Conservation (phyloP, 2,329 filamentous ascomycete species). For the Fusarium pseudoanthophilum region DNA sequence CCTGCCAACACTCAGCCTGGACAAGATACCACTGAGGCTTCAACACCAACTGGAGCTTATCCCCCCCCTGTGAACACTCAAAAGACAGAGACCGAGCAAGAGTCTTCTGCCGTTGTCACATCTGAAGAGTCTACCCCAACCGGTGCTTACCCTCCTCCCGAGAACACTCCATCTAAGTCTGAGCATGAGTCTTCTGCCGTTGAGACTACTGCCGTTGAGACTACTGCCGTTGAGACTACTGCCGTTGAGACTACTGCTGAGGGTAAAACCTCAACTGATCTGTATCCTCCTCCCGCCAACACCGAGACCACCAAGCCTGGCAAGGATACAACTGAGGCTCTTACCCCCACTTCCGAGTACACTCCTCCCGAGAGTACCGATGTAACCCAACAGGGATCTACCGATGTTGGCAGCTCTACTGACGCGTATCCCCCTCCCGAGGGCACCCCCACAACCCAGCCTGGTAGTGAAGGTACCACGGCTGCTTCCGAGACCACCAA, state of each 20-base stretch:
- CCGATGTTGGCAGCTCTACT: slow-evolving; percentile 10
- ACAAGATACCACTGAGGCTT: neutral
- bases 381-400: slow-evolving; percentile 22
- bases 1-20: neutral
- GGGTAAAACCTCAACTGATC: neutral
- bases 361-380: slow-evolving; percentile 17
- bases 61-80: slow-evolving; percentile 1
- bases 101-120: neutral
- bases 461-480: neutral
- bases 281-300: slow-evolving; percentile 21
- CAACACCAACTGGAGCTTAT: neutral
- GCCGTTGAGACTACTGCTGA: neutral
- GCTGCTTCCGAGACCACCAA: slow-evolving; percentile 15
- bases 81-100: neutral
- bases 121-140: neutral
- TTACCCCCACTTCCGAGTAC: slow-evolving; percentile 14
- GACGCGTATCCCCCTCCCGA: slow-evolving; percentile 17
- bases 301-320: slow-evolving; percentile 15
- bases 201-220: neutral
- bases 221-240: neutral
- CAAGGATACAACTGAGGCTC: slow-evolving; percentile 18
- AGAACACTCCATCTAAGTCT: neutral
- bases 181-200: neutral
- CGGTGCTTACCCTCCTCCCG: neutral
- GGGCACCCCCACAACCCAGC: slow-evolving; percentile 3